Evolutionary conservation across 2,329 filamentous ascomycete genomes (phyloP).

Genomic region (Fusarium torreyae): DNA sequence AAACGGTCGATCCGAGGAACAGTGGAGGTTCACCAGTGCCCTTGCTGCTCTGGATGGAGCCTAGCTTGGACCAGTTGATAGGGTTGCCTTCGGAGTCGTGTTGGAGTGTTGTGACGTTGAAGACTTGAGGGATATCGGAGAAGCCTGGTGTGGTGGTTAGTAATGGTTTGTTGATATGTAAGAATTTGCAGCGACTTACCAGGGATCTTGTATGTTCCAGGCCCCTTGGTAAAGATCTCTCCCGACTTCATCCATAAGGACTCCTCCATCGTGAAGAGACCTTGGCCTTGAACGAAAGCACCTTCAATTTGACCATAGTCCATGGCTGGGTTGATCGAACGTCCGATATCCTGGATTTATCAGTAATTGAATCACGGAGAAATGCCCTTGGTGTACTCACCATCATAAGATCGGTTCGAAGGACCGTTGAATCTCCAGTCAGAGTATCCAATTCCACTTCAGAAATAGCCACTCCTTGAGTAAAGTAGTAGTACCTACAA

Average conservation of each 20-base stretch:
- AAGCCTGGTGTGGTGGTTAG: not conserved
- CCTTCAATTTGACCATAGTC: conserved; percentile 9
- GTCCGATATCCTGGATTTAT: not conserved
- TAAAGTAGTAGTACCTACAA: conserved; percentile 12
- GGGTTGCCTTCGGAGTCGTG: conserved; percentile 4
- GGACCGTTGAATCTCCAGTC: not conserved
- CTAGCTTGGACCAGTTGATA: conserved; percentile 1
- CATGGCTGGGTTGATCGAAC: not conserved
- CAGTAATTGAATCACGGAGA: rapidly evolving
- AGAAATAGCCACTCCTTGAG: conserved; percentile 7
- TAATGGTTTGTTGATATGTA: no score
- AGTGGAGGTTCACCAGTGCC: not conserved
- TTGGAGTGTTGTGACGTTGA: conserved; percentile 3
- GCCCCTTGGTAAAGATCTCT: conserved; percentile 12
- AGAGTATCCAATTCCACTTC: conserved; percentile 10
- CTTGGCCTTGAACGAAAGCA: conserved; percentile 8
- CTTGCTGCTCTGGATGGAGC: conserved; percentile 6
- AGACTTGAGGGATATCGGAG: not conserved
- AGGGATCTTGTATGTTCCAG: conserved; percentile 9
- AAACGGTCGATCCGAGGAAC: not conserved
- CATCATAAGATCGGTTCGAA: conserved; percentile 11
- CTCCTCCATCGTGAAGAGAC: conserved; percentile 9
- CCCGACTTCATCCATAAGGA: conserved; percentile 3
- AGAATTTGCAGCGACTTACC: not conserved
- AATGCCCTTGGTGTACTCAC: not conserved